Evolutionary conservation across 768 basidiomycete species (phyloP).

Genomic region (Psilocybe subaeruginosa): DNA sequence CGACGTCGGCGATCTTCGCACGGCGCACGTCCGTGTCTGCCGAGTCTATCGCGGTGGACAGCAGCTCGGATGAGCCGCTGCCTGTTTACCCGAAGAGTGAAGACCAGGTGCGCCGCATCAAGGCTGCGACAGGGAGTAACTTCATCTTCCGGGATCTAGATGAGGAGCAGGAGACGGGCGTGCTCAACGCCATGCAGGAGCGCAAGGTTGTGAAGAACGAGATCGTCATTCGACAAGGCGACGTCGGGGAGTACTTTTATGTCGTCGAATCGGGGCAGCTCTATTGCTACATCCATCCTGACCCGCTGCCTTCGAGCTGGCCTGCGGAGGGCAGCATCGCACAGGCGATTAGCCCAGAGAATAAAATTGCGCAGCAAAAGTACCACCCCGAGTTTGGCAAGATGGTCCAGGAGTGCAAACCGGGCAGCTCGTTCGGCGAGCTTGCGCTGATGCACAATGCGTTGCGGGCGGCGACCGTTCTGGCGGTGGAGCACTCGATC

Average conservation of each 20-base stretch:
- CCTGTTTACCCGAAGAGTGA: slow-evolving; percentile 79
- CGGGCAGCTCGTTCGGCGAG: slow-evolving; percentile 92
- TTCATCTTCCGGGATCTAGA: slow-evolving; percentile 97
- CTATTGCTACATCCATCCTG: slow-evolving; percentile 79
- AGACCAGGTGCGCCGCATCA: slow-evolving; percentile 88
- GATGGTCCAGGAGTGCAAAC: slow-evolving; percentile 82
- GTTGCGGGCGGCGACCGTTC: slow-evolving; percentile 91
- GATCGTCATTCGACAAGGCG: slow-evolving; percentile 96
- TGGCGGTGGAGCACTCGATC: slow-evolving; percentile 80
- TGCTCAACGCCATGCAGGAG: slow-evolving; percentile 96
- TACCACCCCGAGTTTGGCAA: slow-evolving; percentile 76
- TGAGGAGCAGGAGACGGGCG: slow-evolving; percentile 93
- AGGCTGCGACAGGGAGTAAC: slow-evolving; percentile 82
- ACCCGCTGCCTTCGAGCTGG: slow-evolving; percentile 66
- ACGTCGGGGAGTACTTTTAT: slow-evolving; percentile 97
- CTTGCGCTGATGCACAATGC: slow-evolving; percentile 98
- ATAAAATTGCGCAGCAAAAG: slow-evolving; percentile 64
- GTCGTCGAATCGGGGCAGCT: slow-evolving; percentile 91
- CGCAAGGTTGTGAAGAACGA: slow-evolving; percentile 68
- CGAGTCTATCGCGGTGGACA: slow-evolving; percentile 89
- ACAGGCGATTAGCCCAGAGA: slow-evolving; percentile 39
- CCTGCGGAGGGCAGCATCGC: slow-evolving; percentile 44
- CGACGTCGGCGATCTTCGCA: slow-evolving; percentile 79
- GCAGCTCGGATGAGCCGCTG: slow-evolving; percentile 62
- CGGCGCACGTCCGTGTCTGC: slow-evolving; percentile 95